A percentile compares a stretch with the other conserved stretches of the same genome.
These are phyloP conservation scores for Entomortierella beljakovae DNA, from an alignment of 192 early-diverging fungal genomes.

Conservation along the genomic window DNA sequence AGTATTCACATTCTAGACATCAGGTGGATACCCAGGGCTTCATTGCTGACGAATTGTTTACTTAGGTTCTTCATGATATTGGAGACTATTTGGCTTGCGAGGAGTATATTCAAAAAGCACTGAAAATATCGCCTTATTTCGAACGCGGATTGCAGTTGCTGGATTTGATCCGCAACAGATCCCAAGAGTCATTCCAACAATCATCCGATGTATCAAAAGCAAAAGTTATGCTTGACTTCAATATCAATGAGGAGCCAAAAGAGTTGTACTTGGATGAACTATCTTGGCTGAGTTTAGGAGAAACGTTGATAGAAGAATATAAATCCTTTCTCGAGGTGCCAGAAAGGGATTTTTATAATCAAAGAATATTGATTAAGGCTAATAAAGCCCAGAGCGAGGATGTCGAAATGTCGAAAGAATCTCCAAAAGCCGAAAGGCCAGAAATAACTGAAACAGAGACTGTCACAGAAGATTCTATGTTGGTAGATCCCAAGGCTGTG, in stretches of 20 bases:
- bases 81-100: constrained; percentile 57
- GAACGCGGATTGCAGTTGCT: constrained; percentile 34
- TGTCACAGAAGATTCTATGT: not conserved
- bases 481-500: not conserved
- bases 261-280: constrained; percentile 21
- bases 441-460: not conserved
- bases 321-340: not conserved
- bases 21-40: no score
- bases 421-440: not conserved
- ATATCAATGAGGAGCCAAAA: not conserved
- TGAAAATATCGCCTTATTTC: constrained; percentile 44
- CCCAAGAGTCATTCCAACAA: not conserved
- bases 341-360: constrained; percentile 19
- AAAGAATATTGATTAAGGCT: constrained; percentile 14
- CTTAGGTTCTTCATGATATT: constrained; percentile 58
- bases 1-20: no score
- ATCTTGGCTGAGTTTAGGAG: constrained; percentile 29
- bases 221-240: no score
- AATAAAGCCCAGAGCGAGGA: constrained; percentile 14
- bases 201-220: no score
- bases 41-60: not conserved
- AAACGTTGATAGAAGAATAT: constrained; percentile 34
- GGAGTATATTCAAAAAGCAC: constrained; percentile 34
- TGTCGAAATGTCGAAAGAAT: constrained; percentile 17
- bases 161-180: constrained; percentile 13